Evolutionary conservation across 1,284 basidiomycete species (phyloP).

Genomic region (Abortiporus biennis): DNA sequence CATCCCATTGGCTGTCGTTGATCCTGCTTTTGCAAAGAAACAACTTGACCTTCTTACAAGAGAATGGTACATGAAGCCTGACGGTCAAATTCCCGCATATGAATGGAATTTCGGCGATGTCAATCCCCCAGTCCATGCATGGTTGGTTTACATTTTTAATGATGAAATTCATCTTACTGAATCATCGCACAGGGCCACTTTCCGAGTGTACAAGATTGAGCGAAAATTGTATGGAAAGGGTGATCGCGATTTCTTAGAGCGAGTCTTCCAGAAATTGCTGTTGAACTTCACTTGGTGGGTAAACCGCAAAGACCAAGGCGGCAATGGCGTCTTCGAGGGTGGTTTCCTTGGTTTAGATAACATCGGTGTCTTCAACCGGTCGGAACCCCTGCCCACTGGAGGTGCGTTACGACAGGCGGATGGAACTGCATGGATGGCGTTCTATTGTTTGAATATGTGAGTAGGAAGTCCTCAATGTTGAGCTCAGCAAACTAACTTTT

Average conservation of each 20-base stretch:
- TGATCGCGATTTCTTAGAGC: slow-evolving; percentile 90
- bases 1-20: slow-evolving; percentile 93
- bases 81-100: slow-evolving; percentile 96
- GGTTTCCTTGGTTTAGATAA: slow-evolving; percentile 98
- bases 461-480: no score
- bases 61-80: slow-evolving; percentile 99
- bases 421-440: slow-evolving; percentile 99
- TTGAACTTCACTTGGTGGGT: slow-evolving; percentile 99
- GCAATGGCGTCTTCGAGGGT: slow-evolving; percentile 96
- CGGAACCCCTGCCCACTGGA: slow-evolving; percentile 92
- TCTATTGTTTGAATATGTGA: slow-evolving; percentile 94
- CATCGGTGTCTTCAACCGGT: slow-evolving; percentile 97
- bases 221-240: slow-evolving; percentile 90
- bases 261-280: slow-evolving; percentile 96
- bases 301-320: slow-evolving; percentile 93
- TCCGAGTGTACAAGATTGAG: slow-evolving; percentile 98
- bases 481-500: slow-evolving; percentile 1
- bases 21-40: slow-evolving; percentile 94
- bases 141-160: slow-evolving; percentile 37
- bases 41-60: slow-evolving; percentile 94
- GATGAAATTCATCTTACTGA: slow-evolving; percentile 4
- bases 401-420: slow-evolving; percentile 92
- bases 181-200: slow-evolving; percentile 66
- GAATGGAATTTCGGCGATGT: slow-evolving; percentile 99
- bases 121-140: slow-evolving; percentile 96